phyloP scores from a whole-genome alignment of 2,329 filamentous ascomycete genomes.

The Botrytis squamosa region DNA sequence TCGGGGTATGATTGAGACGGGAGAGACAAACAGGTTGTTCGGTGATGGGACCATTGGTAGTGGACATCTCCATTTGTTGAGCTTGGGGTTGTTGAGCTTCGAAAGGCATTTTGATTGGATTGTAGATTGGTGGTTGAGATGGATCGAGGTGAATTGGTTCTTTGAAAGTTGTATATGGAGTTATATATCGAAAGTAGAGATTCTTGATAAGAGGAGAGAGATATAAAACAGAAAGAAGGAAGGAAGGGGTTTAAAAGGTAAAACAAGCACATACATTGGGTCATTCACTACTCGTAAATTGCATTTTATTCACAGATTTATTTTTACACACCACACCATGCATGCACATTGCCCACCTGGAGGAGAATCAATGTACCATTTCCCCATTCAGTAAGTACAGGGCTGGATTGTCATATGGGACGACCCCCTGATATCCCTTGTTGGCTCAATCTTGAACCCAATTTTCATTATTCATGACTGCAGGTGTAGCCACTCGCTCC shows the following conservation, averaged over 20 bases:
- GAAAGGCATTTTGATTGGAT: conserved; percentile 18
- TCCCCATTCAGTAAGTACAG: background rate
- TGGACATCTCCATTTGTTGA: conserved; percentile 21
- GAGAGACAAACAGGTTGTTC: conserved; percentile 21
- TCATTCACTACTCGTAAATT: background rate
- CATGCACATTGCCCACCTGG: background rate
- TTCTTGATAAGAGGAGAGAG: background rate
- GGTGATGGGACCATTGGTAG: conserved; percentile 14
- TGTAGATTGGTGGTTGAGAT: background rate
- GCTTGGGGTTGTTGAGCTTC: conserved; percentile 22
- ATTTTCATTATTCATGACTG: background rate
- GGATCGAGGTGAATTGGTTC: background rate
- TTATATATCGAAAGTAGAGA: background rate
- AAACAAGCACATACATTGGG: background rate
- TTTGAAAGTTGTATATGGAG: background rate
- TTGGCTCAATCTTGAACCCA: background rate
- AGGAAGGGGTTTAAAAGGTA: background rate
- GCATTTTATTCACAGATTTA: background rate
- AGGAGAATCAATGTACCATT: background rate
- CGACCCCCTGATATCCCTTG: background rate
- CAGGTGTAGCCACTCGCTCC: background rate
- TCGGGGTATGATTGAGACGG: background rate
- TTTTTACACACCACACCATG: background rate
- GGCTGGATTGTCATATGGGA: background rate
- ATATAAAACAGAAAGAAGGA: background rate